These are phyloP conservation scores for Scedosporium minutisporum DNA, from an alignment of 2,329 filamentous ascomycete species.

Conservation along the genomic window DNA sequence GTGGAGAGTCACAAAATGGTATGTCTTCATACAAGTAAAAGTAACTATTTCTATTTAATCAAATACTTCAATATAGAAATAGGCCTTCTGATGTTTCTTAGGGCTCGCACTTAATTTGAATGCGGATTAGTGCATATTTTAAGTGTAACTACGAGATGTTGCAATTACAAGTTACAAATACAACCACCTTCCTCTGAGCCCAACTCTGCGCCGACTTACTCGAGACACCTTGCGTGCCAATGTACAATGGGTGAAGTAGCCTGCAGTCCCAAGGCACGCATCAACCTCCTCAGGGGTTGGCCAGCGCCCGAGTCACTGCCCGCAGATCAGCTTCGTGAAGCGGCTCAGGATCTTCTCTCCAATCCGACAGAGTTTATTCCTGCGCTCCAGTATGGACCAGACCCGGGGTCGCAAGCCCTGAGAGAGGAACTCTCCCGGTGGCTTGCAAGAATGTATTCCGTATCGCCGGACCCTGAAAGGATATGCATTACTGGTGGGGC, in stretches of 20 bases:
- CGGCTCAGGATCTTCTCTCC: slow-evolving; percentile 51
- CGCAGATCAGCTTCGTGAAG: slow-evolving; percentile 47
- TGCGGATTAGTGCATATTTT: too few species aligned
- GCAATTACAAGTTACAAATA: too few species aligned
- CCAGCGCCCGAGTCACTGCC: slow-evolving; percentile 57
- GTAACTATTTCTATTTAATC: too few species aligned
- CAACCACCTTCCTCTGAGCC: too few species aligned
- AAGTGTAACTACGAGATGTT: too few species aligned
- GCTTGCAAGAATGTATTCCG: slow-evolving; percentile 53
- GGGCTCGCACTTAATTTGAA: too few species aligned
- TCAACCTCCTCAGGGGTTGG: slow-evolving; percentile 63
- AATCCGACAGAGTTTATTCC: slow-evolving; percentile 48
- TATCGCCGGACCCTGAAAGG: slow-evolving; percentile 37
- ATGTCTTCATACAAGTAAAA: too few species aligned
- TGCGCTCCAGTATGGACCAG: slow-evolving; percentile 71
- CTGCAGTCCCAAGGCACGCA: slow-evolving; percentile 28
- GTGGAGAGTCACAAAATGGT: too few species aligned
- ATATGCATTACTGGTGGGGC: slow-evolving; percentile 81
- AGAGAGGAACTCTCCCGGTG: slow-evolving; percentile 60
- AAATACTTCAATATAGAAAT: not conserved
- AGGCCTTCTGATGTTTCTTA: too few species aligned
- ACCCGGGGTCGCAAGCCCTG: slow-evolving; percentile 63
- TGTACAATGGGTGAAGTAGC: not conserved
- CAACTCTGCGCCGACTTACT: too few species aligned
- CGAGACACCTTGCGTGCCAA: not conserved